Percentiles rank a stretch among this genome's conserved stretches.
Conservation (phyloP, 2,329 filamentous ascomycete genomes). For the Ophiocordyceps australis region DNA sequence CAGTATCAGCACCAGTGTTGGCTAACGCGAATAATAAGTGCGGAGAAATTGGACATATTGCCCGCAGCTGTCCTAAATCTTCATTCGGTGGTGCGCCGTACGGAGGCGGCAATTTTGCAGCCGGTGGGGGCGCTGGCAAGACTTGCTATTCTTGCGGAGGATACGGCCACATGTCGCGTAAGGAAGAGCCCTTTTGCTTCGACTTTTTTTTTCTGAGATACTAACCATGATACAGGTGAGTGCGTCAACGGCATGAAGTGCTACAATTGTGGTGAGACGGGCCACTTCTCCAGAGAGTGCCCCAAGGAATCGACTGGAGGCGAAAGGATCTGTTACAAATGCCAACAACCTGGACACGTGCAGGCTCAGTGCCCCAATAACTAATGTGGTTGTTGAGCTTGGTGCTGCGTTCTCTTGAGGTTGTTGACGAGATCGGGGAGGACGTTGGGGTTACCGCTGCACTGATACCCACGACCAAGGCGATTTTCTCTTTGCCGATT, state of each 20-base stretch:
- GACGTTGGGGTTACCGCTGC: slow-evolving; percentile 20
- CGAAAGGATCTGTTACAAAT: slow-evolving; percentile 99
- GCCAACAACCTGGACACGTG: slow-evolving; percentile 67
- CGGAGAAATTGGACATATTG: slow-evolving; percentile 90
- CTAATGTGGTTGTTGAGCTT: slow-evolving; percentile 11
- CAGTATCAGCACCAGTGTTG: too few relatives aligned
- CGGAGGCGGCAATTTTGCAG: slow-evolving; percentile 18
- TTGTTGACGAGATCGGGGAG: slow-evolving; percentile 5
- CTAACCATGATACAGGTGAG: slow-evolving; percentile 47
- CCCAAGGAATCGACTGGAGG: slow-evolving; percentile 70
- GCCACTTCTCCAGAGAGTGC: slow-evolving; percentile 91
- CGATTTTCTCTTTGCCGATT: slow-evolving; percentile 8
- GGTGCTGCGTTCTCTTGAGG: slow-evolving; percentile 7
- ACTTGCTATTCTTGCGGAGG: slow-evolving; percentile 98
- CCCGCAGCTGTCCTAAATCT: slow-evolving; percentile 67
- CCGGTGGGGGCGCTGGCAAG: slow-evolving; percentile 41
- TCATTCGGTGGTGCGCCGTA: slow-evolving; percentile 30
- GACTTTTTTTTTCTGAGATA: too few relatives aligned
- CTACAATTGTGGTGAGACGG: slow-evolving; percentile 95
- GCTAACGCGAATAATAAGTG: too few relatives aligned
- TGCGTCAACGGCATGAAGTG: slow-evolving; percentile 99
- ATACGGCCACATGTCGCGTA: slow-evolving; percentile 87
- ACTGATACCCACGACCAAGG: slow-evolving; percentile 24
- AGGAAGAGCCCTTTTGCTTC: slow-evolving; percentile 8
- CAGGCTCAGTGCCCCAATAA: slow-evolving; percentile 82